Conservation (phyloP, 495 filamentous ascomycete species). For the Hypoxylon perforatum region DNA sequence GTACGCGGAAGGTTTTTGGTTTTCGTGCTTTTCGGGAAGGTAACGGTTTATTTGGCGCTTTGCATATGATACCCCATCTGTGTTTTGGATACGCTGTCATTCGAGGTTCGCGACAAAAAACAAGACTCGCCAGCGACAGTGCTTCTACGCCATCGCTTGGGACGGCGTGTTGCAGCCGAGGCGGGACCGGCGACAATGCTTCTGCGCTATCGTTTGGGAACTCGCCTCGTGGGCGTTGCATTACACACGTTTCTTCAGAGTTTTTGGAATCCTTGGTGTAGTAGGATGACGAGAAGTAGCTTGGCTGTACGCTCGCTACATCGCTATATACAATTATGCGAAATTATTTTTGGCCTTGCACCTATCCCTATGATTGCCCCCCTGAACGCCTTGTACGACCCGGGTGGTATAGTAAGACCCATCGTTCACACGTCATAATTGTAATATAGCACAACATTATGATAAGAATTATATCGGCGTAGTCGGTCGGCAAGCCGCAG, state of each 20-base stretch:
- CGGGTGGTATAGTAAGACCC: slow-evolving; percentile 7
- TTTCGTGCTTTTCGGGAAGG: slow-evolving; percentile 22
- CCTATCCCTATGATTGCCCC: slow-evolving; percentile 9
- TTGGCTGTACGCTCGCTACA: slow-evolving; percentile 38
- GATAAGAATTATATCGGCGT: slow-evolving; percentile 2
- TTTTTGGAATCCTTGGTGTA: slow-evolving; percentile 16
- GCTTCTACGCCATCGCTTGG: slow-evolving; percentile 68
- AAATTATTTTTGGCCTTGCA: slow-evolving; percentile 17
- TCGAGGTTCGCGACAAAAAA: slow-evolving; percentile 43
- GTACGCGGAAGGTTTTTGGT: slow-evolving; percentile 25
- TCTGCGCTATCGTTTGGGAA: slow-evolving; percentile 62
- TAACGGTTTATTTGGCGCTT: slow-evolving; percentile 37
- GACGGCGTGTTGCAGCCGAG: slow-evolving; percentile 66
- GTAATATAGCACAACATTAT: slow-evolving; percentile 23
- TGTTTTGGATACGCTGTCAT: slow-evolving; percentile 63
- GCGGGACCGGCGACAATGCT: slow-evolving; percentile 63
- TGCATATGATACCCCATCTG: slow-evolving; percentile 68
- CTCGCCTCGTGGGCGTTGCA: slow-evolving; percentile 63
- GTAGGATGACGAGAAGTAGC: slow-evolving; percentile 21
- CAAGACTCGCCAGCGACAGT: slow-evolving; percentile 64
- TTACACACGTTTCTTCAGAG: slow-evolving; percentile 51
- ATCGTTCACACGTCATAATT: slow-evolving; percentile 6
- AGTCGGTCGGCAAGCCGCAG: slow-evolving; percentile 6
- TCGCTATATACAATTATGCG: slow-evolving; percentile 38
- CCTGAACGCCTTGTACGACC: slow-evolving; percentile 18